Evolutionary conservation across 345 rosid genomes (phyloP).

Genomic region (Euphorbia pulcherrima): DNA sequence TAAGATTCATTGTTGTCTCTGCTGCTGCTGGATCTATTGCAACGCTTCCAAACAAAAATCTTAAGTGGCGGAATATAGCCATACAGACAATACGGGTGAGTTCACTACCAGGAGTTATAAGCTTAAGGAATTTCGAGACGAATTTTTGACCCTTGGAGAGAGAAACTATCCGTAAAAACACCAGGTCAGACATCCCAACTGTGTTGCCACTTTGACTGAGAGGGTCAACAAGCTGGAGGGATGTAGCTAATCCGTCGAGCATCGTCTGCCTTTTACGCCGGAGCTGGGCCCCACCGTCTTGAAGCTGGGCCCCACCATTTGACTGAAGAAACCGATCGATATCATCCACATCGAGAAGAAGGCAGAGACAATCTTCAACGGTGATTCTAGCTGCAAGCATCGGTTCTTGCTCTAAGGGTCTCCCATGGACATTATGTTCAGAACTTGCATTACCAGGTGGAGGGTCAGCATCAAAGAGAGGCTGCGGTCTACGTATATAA

Average conservation of each 20-base stretch:
- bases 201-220: conserved; percentile 57
- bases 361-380: conserved; percentile 66
- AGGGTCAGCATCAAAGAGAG: conserved; percentile 71
- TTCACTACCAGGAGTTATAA: conserved; percentile 78
- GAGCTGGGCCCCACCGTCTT: conserved; percentile 79
- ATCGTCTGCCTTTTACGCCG: conserved; percentile 64
- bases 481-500: conserved; percentile 58
- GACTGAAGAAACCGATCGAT: conserved; percentile 66
- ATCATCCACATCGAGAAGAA: conserved; percentile 85
- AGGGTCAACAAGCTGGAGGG: conserved; percentile 91
- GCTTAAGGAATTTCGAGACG: conserved; percentile 59
- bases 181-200: conserved; percentile 57
- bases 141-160: conserved; percentile 86
- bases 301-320: conserved; percentile 66
- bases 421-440: conserved; percentile 56
- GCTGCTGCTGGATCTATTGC: conserved; percentile 60
- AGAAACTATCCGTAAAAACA: conserved; percentile 65
- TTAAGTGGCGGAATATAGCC: conserved; percentile 90
- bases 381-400: conserved; percentile 95
- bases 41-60: conserved; percentile 77
- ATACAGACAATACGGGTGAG: conserved; percentile 80
- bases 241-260: conserved; percentile 78
- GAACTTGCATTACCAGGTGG: conserved; percentile 51
- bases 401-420: conserved; percentile 87
- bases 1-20: conserved; percentile 57